Evolutionary conservation across 129 eudicot species (phyloP), one percentile per base, ranked within the genome.

Genomic region (Flaveria sonorensis): DNA sequence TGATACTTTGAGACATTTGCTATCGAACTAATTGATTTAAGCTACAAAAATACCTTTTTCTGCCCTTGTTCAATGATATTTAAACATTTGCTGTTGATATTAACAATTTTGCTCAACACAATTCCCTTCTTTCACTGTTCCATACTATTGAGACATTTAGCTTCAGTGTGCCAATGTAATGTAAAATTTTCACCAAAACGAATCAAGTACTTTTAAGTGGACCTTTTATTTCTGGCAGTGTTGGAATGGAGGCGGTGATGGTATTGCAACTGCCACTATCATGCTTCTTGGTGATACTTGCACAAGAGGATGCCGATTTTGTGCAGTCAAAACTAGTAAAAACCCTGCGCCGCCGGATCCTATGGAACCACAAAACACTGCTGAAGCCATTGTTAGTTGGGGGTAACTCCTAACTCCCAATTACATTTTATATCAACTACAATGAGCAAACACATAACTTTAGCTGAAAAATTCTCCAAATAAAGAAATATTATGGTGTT

Each of bases 181-280:
- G 28, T 56, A 16, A 19, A 56, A 1, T 8, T 56, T 56, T 19
- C 19, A 61, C 39, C 1, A 61, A 61, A 26, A 13, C 19, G 18
- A 61, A 61, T 36, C 13, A 2, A 26, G 13, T 26, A 26, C 10
- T 26, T 11, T 60, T 3, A 24, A 60, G 39, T 59, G 7, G 9
- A 26, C 2, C 28, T 2, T 24, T 10, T 62, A 26, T 62, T 62
- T 62, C 21, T 62, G 68, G 68, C 18, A 86, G 93, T 93, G 97
- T 83, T 93, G 98, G 98, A 93, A 93, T 80, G 98, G 98, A 55
- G 98, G 98, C 43, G 93, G 89, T 52, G 98, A 93, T 81, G 97
- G 97, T 52, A 87, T 94, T 77, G 90, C 98, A 7, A 94, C 98
- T 21, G 98, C 98, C 0, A 94, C 97, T 1, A 94, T 94, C 40